A percentile compares a stretch with the other conserved stretches of the same genome.
phyloP scores from a whole-genome alignment of 495 filamentous ascomycete species.

The Penicillium soppii region DNA sequence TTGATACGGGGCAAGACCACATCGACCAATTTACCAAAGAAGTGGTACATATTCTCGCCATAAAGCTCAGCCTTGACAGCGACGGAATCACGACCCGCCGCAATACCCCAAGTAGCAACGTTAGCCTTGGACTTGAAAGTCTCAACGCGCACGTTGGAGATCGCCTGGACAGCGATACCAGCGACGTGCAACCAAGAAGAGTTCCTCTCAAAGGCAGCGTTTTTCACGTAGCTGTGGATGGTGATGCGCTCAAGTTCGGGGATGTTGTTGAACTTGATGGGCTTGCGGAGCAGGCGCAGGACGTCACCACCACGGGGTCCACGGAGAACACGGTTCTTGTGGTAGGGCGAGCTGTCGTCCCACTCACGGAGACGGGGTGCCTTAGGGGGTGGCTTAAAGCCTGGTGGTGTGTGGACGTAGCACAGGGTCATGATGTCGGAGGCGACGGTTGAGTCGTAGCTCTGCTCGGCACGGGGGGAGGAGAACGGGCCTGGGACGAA shows the following conservation, averaged over 20 bases:
- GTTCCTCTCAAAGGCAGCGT: slow-evolving; percentile 57
- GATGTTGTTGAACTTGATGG: slow-evolving; percentile 82
- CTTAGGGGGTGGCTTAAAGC: slow-evolving; percentile 61
- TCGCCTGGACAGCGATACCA: slow-evolving; percentile 77
- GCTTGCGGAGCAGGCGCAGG: slow-evolving; percentile 69
- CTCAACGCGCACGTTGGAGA: slow-evolving; percentile 72
- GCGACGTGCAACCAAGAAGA: slow-evolving; percentile 72
- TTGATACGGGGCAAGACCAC: slow-evolving; percentile 92
- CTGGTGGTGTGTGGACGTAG: slow-evolving; percentile 79
- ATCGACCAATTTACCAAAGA: slow-evolving; percentile 80
- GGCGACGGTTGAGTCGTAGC: slow-evolving; percentile 79
- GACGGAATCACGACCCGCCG: slow-evolving; percentile 46
- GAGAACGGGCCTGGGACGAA: slow-evolving; percentile 95
- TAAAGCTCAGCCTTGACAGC: slow-evolving; percentile 68
- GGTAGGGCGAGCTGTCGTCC: slow-evolving; percentile 90
- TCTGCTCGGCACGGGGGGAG: slow-evolving; percentile 83
- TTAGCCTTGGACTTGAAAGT: slow-evolving; percentile 66
- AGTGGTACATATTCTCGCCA: slow-evolving; percentile 83
- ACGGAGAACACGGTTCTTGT: slow-evolving; percentile 82
- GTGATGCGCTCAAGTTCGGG: slow-evolving; percentile 79
- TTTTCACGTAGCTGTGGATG: slow-evolving; percentile 68
- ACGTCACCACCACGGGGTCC: slow-evolving; percentile 72
- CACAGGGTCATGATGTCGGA: slow-evolving; percentile 87
- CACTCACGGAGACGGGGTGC: slow-evolving; percentile 75
- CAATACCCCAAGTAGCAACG: slow-evolving; percentile 65